Evolutionary conservation across 1,284 basidiomycete genomes (phyloP), one percentile per base, ranked within the genome.

Genomic region (Apiotrichum mycotoxinovorans): DNA sequence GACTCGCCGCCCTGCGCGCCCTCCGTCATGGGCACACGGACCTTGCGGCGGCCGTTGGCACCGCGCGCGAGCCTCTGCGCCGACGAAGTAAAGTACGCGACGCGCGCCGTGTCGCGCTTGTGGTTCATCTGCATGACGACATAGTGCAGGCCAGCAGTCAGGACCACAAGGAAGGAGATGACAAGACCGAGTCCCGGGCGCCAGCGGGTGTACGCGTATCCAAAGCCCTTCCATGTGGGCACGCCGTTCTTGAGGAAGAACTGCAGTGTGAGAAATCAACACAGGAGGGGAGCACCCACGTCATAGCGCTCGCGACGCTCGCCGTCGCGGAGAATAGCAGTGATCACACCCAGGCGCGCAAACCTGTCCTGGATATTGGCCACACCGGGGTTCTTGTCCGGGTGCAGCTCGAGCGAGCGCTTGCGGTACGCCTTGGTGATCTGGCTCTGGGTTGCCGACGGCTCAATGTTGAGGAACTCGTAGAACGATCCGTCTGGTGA

Each of bases 131-230:
- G 78, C 65, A 91, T 87, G 52, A 91, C 83, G 38, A 91, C 63
- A 65, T 88, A 87, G 75, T 97, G 93, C 67, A 95, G 72, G 1
- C 80, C 80, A 15, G 87, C 87, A 0, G 90, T 86, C 40, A 94
- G 75, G 45, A 87, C 61, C 7, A 82, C 79, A 68, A 97, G 79
- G 80, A 95, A 95, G 14, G 81, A 68, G 54, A 88, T 61, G 33
- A 93, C 92, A 34, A 83, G 83, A 59, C 84, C 84, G 63, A 97
- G 82, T 42, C 92, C 91, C 22, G 93, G 93, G 43, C 93, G 84
- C 82, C 88, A 97, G 58, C 93, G 86, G 35, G 88, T 85, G 76
- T 96, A 96, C 75, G 94, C 95, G 75, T 96, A 95, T n/a, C 74
- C 74, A 35, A 74, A 71, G 34, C 76, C 76, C 48, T 75, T 67